Evolutionary conservation across 495 filamentous ascomycete species (phyloP), one percentile per base, ranked within the genome.

Genomic region (Aspergillus nidulans): DNA sequence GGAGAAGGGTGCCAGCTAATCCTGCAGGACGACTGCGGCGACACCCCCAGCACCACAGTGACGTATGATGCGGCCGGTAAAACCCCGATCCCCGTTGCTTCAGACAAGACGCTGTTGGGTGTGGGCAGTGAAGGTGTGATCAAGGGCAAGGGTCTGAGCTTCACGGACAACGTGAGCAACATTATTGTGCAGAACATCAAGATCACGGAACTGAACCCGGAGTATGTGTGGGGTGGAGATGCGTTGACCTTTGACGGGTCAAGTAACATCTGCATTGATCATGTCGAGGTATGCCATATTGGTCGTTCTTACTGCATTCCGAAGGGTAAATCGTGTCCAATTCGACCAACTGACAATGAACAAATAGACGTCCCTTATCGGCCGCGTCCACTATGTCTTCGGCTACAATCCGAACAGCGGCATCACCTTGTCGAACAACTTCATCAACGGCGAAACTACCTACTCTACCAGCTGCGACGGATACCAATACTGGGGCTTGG

Each of bases 201-300:
- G 42, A 65, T 78, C 58, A 76, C 74, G 28, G 67, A 78, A 32
- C 62, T 78, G 48, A 77, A 78, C 68, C 66, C 73, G 49, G 56
- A 75, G 52, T 78, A 78, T 61, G 74, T 78, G 57, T 78, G 73
- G 75, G 75, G 75, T 57, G 75, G 75, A 49, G 75, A 78, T 47
- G 75, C 70, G 20, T 73, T 78, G 57, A 76, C 73, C 49, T 49
- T 78, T 38, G 61, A 73, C 43, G 63, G 70, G 46, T 50, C 58
- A 24, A 71, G 74, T 56, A 49, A 74, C 53, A 56, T 78, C 59
- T 78, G 75, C 73, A 74, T 80, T 55, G 75, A 75, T 58, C 72
- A 76, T 58, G 74, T 77, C 34, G 72, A 66, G 63, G 74, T 68
- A 59, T 15, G 58, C 36, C 53, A 26, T n/a, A n/a, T n/a, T n/a